Evolutionary conservation across 495 filamentous ascomycete genomes (phyloP).

Genomic region (Xylaria palmicola): DNA sequence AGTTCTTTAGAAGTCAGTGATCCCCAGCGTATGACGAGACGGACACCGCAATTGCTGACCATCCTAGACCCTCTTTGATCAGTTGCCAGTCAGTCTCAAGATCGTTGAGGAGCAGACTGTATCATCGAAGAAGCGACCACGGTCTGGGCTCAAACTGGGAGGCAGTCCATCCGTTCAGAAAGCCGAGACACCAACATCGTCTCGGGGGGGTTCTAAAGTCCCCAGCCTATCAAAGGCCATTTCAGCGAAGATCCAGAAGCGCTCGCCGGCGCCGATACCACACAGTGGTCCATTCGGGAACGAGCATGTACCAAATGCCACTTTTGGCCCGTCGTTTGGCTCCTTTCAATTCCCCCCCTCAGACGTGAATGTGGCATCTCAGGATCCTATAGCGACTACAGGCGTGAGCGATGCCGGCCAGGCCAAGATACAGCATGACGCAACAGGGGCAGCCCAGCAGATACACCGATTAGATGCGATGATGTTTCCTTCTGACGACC

Average conservation of each 20-base stretch:
- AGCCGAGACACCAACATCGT: constrained; percentile 31
- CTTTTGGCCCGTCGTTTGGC: constrained; percentile 20
- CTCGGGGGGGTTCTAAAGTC: constrained; percentile 52
- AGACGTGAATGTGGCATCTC: constrained; percentile 27
- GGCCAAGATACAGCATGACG: constrained; percentile 34
- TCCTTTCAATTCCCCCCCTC: constrained; percentile 28
- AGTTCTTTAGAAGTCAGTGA: constrained; percentile 63
- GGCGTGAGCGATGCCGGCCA: constrained; percentile 27
- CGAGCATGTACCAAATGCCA: constrained; percentile 27
- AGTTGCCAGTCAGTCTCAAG: constrained; percentile 68
- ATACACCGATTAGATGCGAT: constrained; percentile 77
- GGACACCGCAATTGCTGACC: constrained; percentile 6
- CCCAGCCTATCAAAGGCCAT: constrained; percentile 30
- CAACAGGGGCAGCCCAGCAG: constrained; percentile 41
- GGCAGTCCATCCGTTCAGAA: constrained; percentile 21
- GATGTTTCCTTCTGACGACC: constrained; percentile 91
- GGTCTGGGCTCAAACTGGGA: constrained; percentile 45
- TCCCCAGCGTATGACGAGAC: neutral
- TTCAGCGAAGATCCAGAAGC: constrained; percentile 26
- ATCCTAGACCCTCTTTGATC: constrained; percentile 70
- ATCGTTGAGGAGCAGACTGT: constrained; percentile 34
- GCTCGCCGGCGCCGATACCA: constrained; percentile 19
- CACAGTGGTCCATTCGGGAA: constrained; percentile 37
- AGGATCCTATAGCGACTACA: constrained; percentile 27
- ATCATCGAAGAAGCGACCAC: constrained; percentile 57